Base-by-base conservation (phyloP, 306 rosid genomes). In the Pterocarpus santalinus region DNA sequence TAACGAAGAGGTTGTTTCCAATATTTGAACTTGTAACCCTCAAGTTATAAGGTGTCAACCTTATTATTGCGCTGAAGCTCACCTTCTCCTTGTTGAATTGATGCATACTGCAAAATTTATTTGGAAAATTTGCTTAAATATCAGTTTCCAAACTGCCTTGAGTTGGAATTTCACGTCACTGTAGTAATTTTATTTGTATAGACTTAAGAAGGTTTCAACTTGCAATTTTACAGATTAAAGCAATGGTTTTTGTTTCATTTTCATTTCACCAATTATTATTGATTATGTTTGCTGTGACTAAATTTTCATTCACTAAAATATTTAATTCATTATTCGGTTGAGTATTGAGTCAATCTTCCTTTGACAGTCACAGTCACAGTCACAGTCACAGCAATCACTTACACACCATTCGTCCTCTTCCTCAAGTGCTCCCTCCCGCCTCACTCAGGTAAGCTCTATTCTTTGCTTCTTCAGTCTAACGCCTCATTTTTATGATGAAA, bases 391-490 rank as follows among this genome's bases (percentile, higher is more conserved):
- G 77, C 87, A 67, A 76, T 73, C 83, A 34, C 74, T 10, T 16
- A 8, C 76, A 41, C 60, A 68, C 1, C 35, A 81, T 47, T 69
- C 73, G 28, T 47, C 88, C 72, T 39, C 86, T 52, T n/a, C 51
- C 72, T 89, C 91, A 14, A 9, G 80, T 61, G 90, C 83, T 62
- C 53, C 77, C n/a, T 65, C 61, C 52, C 57, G 22, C 56, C 79
- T 65, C 51, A 80, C 85, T 85, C 73, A 55, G 51, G 96, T 91
- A 73, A 84, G 72, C 69, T 85, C 41, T 61, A 22, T 64, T 51
- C 14, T 46, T 63, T 73, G 39, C 32, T 52, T 30, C 73, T 73
- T 74, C 43, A 36, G 52, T 74, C 80, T 73, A 38, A 52, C n/a
- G 56, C 66, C 58, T 13, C 39, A 43, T 30, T 44, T 46, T 82